Percentiles rank a stretch among this genome's conserved stretches.
Conservation (phyloP, 2,329 filamentous ascomycete genomes). For the Elsinoe fawcettii region DNA sequence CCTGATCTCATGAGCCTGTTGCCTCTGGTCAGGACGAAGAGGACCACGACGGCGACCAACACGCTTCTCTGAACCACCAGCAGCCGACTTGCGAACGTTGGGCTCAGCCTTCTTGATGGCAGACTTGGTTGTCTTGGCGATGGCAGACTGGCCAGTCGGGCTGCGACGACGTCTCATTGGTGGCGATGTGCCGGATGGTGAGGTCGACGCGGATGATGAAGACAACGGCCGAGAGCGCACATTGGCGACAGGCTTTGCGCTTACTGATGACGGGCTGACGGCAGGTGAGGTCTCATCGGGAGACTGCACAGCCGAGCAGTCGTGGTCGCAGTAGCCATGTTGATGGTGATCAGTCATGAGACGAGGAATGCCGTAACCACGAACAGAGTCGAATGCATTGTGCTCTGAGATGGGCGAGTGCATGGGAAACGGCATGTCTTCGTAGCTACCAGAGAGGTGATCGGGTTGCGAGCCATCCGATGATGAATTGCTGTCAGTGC, state of each 20-base stretch:
- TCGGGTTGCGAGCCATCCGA: slow-evolving; percentile 54
- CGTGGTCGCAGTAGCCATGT: slow-evolving; percentile 14
- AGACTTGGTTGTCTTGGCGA: slow-evolving; percentile 72
- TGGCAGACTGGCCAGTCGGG: slow-evolving; percentile 21
- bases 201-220: slow-evolving; percentile 51
- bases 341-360: slow-evolving; percentile 36
- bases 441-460: slow-evolving; percentile 65
- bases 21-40: slow-evolving; percentile 83
- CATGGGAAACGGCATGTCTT: slow-evolving; percentile 68
- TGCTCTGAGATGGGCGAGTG: slow-evolving; percentile 78
- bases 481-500: slow-evolving; percentile 79
- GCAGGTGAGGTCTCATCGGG: slow-evolving; percentile 19
- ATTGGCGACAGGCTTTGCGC: slow-evolving; percentile 27
- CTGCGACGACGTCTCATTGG: slow-evolving; percentile 62
- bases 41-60: slow-evolving; percentile 85
- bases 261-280: slow-evolving; percentile 23
- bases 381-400: slow-evolving; percentile 46
- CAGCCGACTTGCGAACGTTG: slow-evolving; percentile 58
- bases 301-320: slow-evolving; percentile 23
- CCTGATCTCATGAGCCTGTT: slow-evolving; percentile 93
- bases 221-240: slow-evolving; percentile 54
- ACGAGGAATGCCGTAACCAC: slow-evolving; percentile 51
- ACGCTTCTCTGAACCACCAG: slow-evolving; percentile 73
- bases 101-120: slow-evolving; percentile 69
- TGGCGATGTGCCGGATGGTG: slow-evolving; percentile 46